phyloP scores from a whole-genome alignment of 805 yeast species.

The Wickerhamiella sergipiensis region DNA sequence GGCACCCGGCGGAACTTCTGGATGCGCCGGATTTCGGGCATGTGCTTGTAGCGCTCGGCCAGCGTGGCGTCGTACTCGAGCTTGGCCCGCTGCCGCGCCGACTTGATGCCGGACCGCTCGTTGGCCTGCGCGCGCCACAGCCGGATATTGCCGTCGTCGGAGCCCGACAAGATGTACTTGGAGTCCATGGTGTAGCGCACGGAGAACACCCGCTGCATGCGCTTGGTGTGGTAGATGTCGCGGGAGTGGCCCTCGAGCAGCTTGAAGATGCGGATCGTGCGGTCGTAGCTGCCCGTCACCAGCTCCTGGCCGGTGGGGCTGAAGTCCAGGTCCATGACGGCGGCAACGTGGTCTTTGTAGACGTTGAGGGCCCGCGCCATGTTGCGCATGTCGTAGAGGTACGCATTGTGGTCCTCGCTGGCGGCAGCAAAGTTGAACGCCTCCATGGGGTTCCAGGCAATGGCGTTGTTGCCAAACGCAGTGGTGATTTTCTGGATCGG shows the following conservation, averaged over 20 bases:
- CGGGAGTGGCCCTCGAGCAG: constrained; percentile 78
- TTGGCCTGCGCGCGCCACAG: constrained; percentile 84
- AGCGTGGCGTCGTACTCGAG: constrained; percentile 83
- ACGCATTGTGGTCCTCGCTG: constrained; percentile 87
- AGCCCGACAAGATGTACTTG: constrained; percentile 73
- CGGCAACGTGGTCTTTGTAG: constrained; percentile 89
- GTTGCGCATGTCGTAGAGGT: constrained; percentile 93
- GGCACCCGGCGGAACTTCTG: constrained; percentile 90
- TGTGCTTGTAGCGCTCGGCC: constrained; percentile 81
- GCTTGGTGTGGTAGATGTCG: constrained; percentile 89
- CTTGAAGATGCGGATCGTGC: constrained; percentile 71
- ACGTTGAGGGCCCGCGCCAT: constrained; percentile 69
- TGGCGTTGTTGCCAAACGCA: constrained; percentile 65
- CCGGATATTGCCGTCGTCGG: constrained; percentile 92
- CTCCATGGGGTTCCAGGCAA: constrained; percentile 97
- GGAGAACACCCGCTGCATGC: constrained; percentile 91
- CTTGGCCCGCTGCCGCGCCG: constrained; percentile 65
- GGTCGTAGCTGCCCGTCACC: constrained; percentile 91
- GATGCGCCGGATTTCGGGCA: constrained; percentile 92
- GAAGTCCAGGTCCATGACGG: constrained; percentile 88
- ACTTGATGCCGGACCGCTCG: constrained; percentile 70
- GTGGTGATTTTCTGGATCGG: constrained; percentile 88
- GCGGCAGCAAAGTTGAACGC: constrained; percentile 88
- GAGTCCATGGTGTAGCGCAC: constrained; percentile 81
- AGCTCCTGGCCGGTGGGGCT: constrained; percentile 95